A percentile compares a stretch with the other conserved stretches of the same genome.
phyloP scores from a whole-genome alignment of 768 basidiomycete species.

The Mycena polygramma region DNA sequence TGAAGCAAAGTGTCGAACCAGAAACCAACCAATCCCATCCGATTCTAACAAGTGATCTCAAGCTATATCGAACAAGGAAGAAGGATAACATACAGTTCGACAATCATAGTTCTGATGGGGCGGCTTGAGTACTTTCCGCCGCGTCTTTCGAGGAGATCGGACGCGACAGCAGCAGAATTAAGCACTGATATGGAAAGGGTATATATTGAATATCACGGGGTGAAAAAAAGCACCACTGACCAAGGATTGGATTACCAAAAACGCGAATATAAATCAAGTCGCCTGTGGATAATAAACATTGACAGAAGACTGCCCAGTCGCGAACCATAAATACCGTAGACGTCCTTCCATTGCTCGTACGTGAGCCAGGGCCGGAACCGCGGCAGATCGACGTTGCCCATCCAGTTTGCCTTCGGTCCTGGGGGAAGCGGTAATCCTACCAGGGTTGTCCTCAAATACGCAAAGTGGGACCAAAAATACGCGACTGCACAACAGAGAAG shows the following conservation, averaged over 20 bases:
- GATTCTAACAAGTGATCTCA: slow-evolving; percentile 46
- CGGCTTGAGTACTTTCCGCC: slow-evolving; percentile 60
- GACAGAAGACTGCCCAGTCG: background rate
- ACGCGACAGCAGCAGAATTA: slow-evolving; percentile 55
- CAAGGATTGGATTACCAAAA: slow-evolving; percentile 60
- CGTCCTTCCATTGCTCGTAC: slow-evolving; percentile 59
- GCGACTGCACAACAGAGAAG: slow-evolving; percentile 32
- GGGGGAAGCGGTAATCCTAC: slow-evolving; percentile 52
- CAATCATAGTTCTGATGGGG: slow-evolving; percentile 56
- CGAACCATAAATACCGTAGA: slow-evolving; percentile 51
- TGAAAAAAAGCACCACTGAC: background rate
- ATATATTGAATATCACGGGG: background rate
- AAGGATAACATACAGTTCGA: slow-evolving; percentile 53
- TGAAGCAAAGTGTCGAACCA: slow-evolving; percentile 10
- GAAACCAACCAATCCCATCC: slow-evolving; percentile 64
- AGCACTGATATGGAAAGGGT: slow-evolving; percentile 45
- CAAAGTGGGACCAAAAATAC: slow-evolving; percentile 32
- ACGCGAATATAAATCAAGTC: slow-evolving; percentile 60
- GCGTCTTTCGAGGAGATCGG: slow-evolving; percentile 62
- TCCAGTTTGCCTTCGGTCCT: slow-evolving; percentile 56
- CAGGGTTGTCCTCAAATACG: slow-evolving; percentile 19
- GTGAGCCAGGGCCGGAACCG: slow-evolving; percentile 57
- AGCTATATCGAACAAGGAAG: background rate
- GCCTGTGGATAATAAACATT: slow-evolving; percentile 45
- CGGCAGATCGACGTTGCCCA: slow-evolving; percentile 50